phyloP scores from a whole-genome alignment of 2,329 filamentous ascomycete genomes.

The Bimuria novae-zelandiae region DNA sequence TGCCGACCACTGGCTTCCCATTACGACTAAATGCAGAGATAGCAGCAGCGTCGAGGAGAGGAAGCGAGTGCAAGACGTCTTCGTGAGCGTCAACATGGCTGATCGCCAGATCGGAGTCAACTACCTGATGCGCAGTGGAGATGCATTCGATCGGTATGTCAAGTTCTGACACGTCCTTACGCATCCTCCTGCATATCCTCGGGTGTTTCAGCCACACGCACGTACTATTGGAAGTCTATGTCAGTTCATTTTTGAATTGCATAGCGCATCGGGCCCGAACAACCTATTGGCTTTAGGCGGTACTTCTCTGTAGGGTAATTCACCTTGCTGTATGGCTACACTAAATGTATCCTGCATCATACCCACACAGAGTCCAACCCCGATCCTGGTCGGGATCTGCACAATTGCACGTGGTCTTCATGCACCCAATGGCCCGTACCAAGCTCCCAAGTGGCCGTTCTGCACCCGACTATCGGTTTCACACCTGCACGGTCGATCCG shows the following conservation, averaged over 20 bases:
- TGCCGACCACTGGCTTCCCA: conserved; percentile 26
- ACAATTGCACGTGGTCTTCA: neutral
- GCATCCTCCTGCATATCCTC: neutral
- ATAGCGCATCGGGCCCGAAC: conserved; percentile 6
- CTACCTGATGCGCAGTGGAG: conserved; percentile 25
- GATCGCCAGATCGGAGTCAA: conserved; percentile 26
- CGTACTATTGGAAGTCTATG: neutral
- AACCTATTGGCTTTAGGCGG: too few species aligned
- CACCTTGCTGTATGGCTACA: neutral
- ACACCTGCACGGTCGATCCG: neutral
- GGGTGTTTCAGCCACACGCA: neutral
- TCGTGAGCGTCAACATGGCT: conserved; percentile 26
- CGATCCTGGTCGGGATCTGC: neutral
- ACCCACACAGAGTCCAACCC: neutral
- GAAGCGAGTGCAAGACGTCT: conserved; percentile 27
- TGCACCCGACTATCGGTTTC: neutral
- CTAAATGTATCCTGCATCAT: neutral
- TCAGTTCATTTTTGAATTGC: neutral
- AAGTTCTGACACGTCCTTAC: conserved; percentile 15
- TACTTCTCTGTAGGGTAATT: neutral
- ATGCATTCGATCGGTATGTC: conserved; percentile 25
- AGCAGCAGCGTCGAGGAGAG: conserved; percentile 16
- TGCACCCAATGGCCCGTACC: neutral
- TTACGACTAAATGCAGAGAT: conserved; percentile 13
- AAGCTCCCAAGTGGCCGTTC: neutral